phyloP scores from a whole-genome alignment of 2,329 filamentous ascomycete genomes.

The Fusarium sp. region DNA sequence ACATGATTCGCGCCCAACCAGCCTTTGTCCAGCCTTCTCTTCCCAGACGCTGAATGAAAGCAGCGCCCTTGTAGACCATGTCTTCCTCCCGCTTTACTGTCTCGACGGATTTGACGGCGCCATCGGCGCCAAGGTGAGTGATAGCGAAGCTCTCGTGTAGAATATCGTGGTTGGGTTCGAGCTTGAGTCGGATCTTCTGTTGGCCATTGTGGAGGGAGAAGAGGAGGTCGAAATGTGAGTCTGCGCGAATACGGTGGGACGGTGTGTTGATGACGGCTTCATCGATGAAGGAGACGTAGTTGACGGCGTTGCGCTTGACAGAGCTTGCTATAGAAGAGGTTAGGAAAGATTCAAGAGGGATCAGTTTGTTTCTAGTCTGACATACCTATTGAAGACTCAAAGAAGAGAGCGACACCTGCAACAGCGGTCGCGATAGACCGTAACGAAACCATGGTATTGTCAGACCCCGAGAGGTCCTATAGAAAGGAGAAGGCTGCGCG shows the following conservation, averaged over 20 bases:
- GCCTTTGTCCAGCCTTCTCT: slow-evolving; percentile 76
- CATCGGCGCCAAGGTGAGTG: slow-evolving; percentile 76
- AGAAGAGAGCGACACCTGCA: slow-evolving; percentile 45
- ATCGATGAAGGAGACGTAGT: slow-evolving; percentile 76
- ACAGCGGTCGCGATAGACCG: slow-evolving; percentile 46
- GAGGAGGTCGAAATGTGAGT: slow-evolving; percentile 84
- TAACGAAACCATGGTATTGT: slow-evolving; percentile 47
- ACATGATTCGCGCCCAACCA: slow-evolving; percentile 85
- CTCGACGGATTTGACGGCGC: slow-evolving; percentile 72
- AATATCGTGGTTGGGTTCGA: slow-evolving; percentile 93
- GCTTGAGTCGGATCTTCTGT: slow-evolving; percentile 77
- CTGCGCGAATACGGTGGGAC: slow-evolving; percentile 79
- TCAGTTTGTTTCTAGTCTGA: neutral
- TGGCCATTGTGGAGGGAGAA: slow-evolving; percentile 76
- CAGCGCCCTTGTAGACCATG: slow-evolving; percentile 83
- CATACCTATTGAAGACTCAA: slow-evolving; percentile 48
- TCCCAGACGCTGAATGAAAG: slow-evolving; percentile 72
- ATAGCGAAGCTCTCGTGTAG: slow-evolving; percentile 79
- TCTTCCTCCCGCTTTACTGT: slow-evolving; percentile 76
- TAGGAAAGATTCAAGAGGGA: slow-evolving; percentile 18
- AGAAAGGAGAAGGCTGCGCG: slow-evolving; percentile 13
- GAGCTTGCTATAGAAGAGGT: slow-evolving; percentile 67
- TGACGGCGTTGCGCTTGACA: slow-evolving; percentile 77
- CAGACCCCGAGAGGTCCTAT: slow-evolving; percentile 34
- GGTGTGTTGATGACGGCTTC: slow-evolving; percentile 80